These are phyloP conservation scores for Suillus hirtellus DNA, from an alignment of 768 basidiomycete species.

Conservation along the genomic window DNA sequence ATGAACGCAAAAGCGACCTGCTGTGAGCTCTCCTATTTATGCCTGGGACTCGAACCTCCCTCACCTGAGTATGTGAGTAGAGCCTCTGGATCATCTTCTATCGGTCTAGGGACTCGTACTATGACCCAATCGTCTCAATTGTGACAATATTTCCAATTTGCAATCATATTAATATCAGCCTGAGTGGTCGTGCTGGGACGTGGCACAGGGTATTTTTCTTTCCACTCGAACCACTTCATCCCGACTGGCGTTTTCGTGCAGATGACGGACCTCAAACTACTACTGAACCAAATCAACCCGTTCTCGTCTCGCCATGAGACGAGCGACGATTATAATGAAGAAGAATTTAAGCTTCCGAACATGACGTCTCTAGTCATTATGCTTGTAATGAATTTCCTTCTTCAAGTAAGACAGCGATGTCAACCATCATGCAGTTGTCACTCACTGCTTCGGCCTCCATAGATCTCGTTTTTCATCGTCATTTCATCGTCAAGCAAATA, in stretches of 20 bases:
- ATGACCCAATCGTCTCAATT: too few relatives aligned
- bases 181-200: too few relatives aligned
- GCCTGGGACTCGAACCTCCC: too few relatives aligned
- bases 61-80: too few relatives aligned
- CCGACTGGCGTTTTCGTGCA: not conserved
- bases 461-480: constrained; percentile 71
- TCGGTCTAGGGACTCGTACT: too few relatives aligned
- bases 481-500: constrained; percentile 68
- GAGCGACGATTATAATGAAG: not conserved
- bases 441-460: not conserved
- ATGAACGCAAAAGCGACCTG: too few relatives aligned
- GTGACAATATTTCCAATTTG: too few relatives aligned
- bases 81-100: too few relatives aligned
- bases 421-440: not conserved
- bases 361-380: constrained; percentile 47
- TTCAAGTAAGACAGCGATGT: constrained; percentile 40
- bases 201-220: too few relatives aligned
- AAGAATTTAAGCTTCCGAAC: constrained; percentile 51
- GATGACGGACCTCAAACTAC: not conserved
- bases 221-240: not conserved
- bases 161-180: too few relatives aligned
- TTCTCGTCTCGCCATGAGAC: constrained; percentile 3
- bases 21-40: too few relatives aligned
- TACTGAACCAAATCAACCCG: not conserved
- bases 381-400: constrained; percentile 41